phyloP scores from a whole-genome alignment of 2,329 filamentous ascomycete species.

The Phaeosphaeriaceae sp. region DNA sequence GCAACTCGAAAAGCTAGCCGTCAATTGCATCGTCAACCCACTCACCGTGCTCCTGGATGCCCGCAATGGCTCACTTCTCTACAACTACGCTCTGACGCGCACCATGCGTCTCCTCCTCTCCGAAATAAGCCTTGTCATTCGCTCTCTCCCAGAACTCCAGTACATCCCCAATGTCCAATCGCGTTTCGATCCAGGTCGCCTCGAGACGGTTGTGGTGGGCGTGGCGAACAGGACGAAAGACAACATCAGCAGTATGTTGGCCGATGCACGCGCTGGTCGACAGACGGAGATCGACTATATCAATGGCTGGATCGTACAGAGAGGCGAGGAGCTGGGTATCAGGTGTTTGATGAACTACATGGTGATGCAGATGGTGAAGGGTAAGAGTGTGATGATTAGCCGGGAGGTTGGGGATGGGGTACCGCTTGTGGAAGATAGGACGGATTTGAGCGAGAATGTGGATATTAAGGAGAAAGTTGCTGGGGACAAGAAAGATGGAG shows the following conservation, averaged over 20 bases:
- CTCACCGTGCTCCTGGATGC: slow-evolving; percentile 81
- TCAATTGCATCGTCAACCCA: slow-evolving; percentile 79
- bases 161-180: slow-evolving; percentile 65
- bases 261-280: slow-evolving; percentile 65
- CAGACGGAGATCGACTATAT: slow-evolving; percentile 81
- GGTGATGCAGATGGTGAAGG: slow-evolving; percentile 75
- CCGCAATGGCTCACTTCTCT: slow-evolving; percentile 73
- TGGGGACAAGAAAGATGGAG: not conserved
- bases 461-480: slow-evolving; percentile 9
- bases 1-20: slow-evolving; percentile 80
- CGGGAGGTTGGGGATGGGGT: slow-evolving; percentile 50
- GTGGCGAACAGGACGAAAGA: slow-evolving; percentile 62
- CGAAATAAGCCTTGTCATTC: slow-evolving; percentile 77
- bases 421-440: slow-evolving; percentile 36
- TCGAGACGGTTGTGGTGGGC: slow-evolving; percentile 65
- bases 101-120: slow-evolving; percentile 74
- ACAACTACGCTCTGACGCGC: slow-evolving; percentile 69
- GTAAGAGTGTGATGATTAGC: slow-evolving; percentile 63
- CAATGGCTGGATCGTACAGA: slow-evolving; percentile 84
- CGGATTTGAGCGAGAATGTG: slow-evolving; percentile 10
- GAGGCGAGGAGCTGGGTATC: slow-evolving; percentile 76
- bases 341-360: slow-evolving; percentile 74
- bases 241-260: slow-evolving; percentile 72
- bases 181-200: slow-evolving; percentile 66
- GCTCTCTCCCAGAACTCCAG: slow-evolving; percentile 75